phyloP scores from a whole-genome alignment of 1,139 yeast species.

The Lodderomyces metapsilosis region DNA sequence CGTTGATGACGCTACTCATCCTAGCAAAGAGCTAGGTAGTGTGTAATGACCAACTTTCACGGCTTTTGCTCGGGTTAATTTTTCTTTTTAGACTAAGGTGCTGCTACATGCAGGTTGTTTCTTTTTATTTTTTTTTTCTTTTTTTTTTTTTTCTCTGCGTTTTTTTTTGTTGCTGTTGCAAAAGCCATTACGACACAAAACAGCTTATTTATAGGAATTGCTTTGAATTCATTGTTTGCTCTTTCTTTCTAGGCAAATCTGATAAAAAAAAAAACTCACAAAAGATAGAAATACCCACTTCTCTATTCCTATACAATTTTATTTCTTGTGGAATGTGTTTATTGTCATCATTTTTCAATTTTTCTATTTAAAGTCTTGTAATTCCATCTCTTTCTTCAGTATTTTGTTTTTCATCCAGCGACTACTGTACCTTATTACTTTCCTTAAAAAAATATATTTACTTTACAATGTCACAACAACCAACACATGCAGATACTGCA shows the following conservation, averaged over 20 bases:
- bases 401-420: too few relatives aligned
- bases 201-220: not conserved
- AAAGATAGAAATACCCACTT: not conserved
- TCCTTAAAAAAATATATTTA: not conserved
- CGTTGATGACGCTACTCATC: not conserved
- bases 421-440: too few relatives aligned
- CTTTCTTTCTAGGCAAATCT: not conserved
- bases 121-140: not conserved
- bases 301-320: too few relatives aligned
- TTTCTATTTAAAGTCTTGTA: not conserved
- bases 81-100: not conserved
- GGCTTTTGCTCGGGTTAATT: conserved; percentile 3
- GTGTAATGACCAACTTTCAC: not conserved
- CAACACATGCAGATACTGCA: conserved; percentile 1
- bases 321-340: not conserved
- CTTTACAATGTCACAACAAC: conserved; percentile 4
- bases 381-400: not conserved
- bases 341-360: too few relatives aligned
- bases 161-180: not conserved
- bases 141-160: not conserved
- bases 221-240: not conserved
- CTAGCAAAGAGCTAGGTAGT: not conserved
- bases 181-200: not conserved
- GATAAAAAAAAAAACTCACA: not conserved
- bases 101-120: not conserved